Percentiles rank a stretch among this genome's conserved stretches.
Conservation (phyloP, 176 grass and related monocot species). For the Zoysia pacifica region DNA sequence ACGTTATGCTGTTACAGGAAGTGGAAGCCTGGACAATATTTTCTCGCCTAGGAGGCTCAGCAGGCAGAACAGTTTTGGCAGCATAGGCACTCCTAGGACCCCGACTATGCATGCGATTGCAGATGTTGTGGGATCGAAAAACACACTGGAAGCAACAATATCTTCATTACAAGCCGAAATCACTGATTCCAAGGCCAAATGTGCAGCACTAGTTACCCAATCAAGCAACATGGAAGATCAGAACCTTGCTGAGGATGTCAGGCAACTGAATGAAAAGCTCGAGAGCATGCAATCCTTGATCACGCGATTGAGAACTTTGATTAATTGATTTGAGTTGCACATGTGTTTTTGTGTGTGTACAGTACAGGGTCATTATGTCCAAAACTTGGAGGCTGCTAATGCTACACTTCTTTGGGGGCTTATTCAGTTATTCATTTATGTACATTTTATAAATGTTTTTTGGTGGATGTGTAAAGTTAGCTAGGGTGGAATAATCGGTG, state of each 20-base stretch:
- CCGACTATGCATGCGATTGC: conserved; percentile 45
- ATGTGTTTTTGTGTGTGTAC: conserved; percentile 39
- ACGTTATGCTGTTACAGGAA: conserved; percentile 63
- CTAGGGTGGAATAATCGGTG: conserved; percentile 8
- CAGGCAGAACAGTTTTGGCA: conserved; percentile 87
- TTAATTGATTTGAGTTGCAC: conserved; percentile 40
- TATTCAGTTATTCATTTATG: conserved; percentile 49
- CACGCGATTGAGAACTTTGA: conserved; percentile 64
- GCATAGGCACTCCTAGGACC: conserved; percentile 63
- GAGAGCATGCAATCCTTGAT: conserved; percentile 85
- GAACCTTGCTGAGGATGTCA: conserved; percentile 43
- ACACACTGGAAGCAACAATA: conserved; percentile 66
- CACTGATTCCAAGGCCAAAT: conserved; percentile 74
- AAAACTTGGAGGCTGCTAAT: conserved; percentile 43
- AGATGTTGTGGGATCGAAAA: conserved; percentile 42
- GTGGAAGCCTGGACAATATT: conserved; percentile 69
- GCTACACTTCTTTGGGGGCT: conserved; percentile 20
- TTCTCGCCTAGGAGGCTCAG: conserved; percentile 71
- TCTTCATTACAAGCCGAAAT: conserved; percentile 67
- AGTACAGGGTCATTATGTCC: conserved; percentile 36
- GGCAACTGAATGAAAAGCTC: conserved; percentile 64
- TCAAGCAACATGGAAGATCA: conserved; percentile 44
- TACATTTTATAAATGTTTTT: conserved; percentile 50
- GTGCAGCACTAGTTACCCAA: conserved; percentile 49
- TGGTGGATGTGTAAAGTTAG: conserved; percentile 39